Base-by-base conservation (phyloP, 2,329 filamentous ascomycete species). In the Tolypocladium tundrense region DNA sequence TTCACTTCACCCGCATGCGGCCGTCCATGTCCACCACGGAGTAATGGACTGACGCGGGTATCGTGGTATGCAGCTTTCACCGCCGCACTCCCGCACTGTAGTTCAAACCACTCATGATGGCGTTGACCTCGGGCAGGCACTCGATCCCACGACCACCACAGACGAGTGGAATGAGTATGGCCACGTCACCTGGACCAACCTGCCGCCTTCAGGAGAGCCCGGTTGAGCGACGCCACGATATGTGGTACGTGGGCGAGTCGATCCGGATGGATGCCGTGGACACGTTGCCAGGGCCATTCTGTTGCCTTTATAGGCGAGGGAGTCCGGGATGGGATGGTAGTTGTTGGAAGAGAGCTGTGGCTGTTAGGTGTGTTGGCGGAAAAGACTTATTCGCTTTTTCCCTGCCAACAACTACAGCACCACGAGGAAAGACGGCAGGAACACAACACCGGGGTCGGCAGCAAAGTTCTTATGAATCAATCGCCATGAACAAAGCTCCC, bases 1-100 rank as follows among this genome's bases (percentile, higher is more conserved):
- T 70, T 62, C 60, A 62, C 63, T 19, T 71, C 69, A 24, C 64
- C 66, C 27, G 65, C 68, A 71, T 42, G 69, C 68, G 1, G 63
- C 61, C 9, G 68, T 68, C 60, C 68, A 61, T 53, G 56, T 66
- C 2, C 67, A 67, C 56, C 65, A 69, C 51, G 61, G 61, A 11
- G 65, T 65, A 62, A 64, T 69, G 31, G 67, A 69, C 55, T 65
- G 66, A 62, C 67, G 33, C 68, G 65, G 62, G 62, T 62, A 42
- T 58, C 65, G n/a, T 68, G 67, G 67, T 58, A 59, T 16, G 58
- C 41, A 11, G 27, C 21, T 13, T n/a, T 13, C 21, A 13, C 8
- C 8, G 8, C 33, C 33, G 33, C 33, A 35, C 33, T 4, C 35
- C 11, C 3, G 10, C 11, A 24, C 13, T 39, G 37, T 14, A 37